Conservation (phyloP, 495 filamentous ascomycete genomes). For the Hypomontagnella monticulosa region DNA sequence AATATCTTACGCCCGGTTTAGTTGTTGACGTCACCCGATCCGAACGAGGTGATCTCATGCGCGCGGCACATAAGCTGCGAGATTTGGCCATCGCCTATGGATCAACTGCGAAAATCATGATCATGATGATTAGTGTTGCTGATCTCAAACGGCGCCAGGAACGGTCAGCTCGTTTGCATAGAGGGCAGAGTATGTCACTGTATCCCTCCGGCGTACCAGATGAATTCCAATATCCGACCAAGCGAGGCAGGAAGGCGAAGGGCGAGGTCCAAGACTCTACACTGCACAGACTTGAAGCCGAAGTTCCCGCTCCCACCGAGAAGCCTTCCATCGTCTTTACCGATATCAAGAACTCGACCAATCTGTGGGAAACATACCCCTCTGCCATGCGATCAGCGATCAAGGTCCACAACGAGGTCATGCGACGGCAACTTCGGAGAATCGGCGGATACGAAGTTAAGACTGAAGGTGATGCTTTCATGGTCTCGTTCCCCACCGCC, state of each 20-base stretch:
- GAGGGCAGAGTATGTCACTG: conserved; percentile 81
- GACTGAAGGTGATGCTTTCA: conserved; percentile 99
- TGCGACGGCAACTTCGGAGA: conserved; percentile 90
- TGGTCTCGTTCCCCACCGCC: conserved; percentile 97
- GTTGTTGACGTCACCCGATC: conserved; percentile 90
- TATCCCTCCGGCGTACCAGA: conserved; percentile 75
- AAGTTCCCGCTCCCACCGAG: conserved; percentile 88
- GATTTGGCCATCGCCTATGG: conserved; percentile 97
- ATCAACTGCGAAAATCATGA: conserved; percentile 93
- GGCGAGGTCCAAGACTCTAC: conserved; percentile 82
- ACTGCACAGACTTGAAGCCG: conserved; percentile 81
- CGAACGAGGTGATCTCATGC: conserved; percentile 88
- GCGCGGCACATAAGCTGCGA: conserved; percentile 92
- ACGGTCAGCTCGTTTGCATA: conserved; percentile 66
- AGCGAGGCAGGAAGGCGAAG: conserved; percentile 70
- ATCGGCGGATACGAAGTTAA: conserved; percentile 99
- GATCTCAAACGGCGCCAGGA: conserved; percentile 84
- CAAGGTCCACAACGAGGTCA: conserved; percentile 93
- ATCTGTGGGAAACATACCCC: conserved; percentile 95
- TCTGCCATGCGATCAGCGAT: conserved; percentile 95
- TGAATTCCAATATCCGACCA: conserved; percentile 68
- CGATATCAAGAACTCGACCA: conserved; percentile 98
- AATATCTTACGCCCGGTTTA: conserved; percentile 85
- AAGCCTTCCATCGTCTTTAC: conserved; percentile 96
- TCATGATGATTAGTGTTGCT: conserved; percentile 94